Conservation (phyloP, 2,329 filamentous ascomycete genomes). For the Didymella keratinophila region DNA sequence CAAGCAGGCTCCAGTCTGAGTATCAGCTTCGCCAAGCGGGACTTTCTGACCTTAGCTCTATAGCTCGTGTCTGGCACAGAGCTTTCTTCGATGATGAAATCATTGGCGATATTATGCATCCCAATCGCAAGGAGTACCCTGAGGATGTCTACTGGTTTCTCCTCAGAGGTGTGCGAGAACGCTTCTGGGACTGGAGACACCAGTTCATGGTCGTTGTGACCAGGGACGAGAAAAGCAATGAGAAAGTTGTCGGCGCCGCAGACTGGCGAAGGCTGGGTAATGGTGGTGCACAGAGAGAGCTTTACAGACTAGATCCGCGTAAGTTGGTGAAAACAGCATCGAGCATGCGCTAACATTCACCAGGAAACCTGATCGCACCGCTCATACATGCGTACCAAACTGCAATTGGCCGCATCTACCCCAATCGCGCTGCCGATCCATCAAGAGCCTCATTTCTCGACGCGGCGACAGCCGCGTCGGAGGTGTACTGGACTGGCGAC, state of each 20-base stretch:
- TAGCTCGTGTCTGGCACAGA: constrained; percentile 35
- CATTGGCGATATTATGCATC: constrained; percentile 46
- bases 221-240: constrained; percentile 6
- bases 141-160: constrained; percentile 43
- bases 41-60: constrained; percentile 28
- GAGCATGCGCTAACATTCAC: too few relatives aligned
- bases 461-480: constrained; percentile 29
- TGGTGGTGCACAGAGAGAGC: constrained; percentile 26
- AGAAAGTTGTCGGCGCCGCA: constrained; percentile 37
- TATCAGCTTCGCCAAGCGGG: constrained; percentile 20
- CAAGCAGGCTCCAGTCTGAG: too few relatives aligned
- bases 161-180: constrained; percentile 34
- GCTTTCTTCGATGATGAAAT: constrained; percentile 47
- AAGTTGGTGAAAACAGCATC: neutral
- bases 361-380: constrained; percentile 34
- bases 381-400: constrained; percentile 26
- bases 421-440: constrained; percentile 42
- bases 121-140: constrained; percentile 36
- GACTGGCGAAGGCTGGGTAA: constrained; percentile 41
- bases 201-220: constrained; percentile 35
- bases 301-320: constrained; percentile 34
- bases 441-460: constrained; percentile 30
- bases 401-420: too few relatives aligned
- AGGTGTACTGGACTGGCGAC: constrained; percentile 37
- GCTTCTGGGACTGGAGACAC: constrained; percentile 43